These are phyloP conservation scores for Haplosporangium gracile DNA, from an alignment of 192 early-diverging fungal species.

Conservation along the genomic window DNA sequence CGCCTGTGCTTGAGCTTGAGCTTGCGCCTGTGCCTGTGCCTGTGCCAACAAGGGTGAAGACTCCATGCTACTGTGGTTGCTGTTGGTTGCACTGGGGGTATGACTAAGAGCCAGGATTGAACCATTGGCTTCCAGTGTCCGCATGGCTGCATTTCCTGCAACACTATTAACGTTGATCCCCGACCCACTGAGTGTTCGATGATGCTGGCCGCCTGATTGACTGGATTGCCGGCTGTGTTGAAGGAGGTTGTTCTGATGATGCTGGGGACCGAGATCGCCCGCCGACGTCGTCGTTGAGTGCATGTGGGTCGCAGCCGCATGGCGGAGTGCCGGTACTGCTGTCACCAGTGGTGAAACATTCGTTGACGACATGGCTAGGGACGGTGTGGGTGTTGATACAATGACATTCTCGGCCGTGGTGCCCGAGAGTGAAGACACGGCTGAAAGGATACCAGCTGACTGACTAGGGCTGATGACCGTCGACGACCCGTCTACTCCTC, in stretches of 20 bases:
- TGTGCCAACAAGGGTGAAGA: conserved; percentile 24
- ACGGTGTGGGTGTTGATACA: conserved; percentile 18
- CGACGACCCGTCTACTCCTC: not conserved
- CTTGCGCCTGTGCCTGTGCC: conserved; percentile 13
- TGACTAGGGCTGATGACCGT: conserved; percentile 12
- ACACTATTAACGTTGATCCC: not conserved
- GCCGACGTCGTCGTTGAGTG: not conserved
- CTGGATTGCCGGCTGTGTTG: conserved; percentile 38
- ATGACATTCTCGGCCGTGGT: not conserved
- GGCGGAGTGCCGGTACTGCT: conserved; percentile 27
- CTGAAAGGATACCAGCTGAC: conserved; percentile 26
- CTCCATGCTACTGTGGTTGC: conserved; percentile 23
- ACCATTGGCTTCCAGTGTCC: conserved; percentile 5
- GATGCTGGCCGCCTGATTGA: conserved; percentile 22
- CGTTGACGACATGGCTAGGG: conserved; percentile 12
- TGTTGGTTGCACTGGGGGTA: conserved; percentile 13
- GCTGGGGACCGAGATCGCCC: conserved; percentile 15
- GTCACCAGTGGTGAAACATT: conserved; percentile 33
- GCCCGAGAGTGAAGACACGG: conserved; percentile 2
- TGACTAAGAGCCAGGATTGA: conserved; percentile 8
- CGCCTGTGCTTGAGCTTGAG: conserved; percentile 9
- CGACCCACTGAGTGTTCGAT: conserved; percentile 21
- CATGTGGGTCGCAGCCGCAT: conserved; percentile 16
- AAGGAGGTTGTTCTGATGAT: conserved; percentile 21
- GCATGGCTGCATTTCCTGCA: not conserved